Base-by-base conservation (phyloP, 768 basidiomycete genomes). In the Panellus pusillus region DNA sequence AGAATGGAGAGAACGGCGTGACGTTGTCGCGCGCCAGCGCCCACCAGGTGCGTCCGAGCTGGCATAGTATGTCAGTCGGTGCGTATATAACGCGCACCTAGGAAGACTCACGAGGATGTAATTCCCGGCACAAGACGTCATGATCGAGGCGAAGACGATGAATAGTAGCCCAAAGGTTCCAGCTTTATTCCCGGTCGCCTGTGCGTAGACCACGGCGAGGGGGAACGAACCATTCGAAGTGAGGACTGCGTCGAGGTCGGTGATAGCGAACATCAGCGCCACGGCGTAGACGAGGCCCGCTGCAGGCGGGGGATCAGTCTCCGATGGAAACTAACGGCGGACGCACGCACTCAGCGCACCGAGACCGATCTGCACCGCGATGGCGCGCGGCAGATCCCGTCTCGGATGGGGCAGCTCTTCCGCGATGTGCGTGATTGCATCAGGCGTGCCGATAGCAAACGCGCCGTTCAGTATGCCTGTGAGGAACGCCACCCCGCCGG, bases 391-490 rank as follows among this genome's bases (percentile, higher is more conserved):
- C 24, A 59, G 39, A 50, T 59, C 57, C 32, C n/a, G 45, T 44
- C 48, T 58, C 29, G 57, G 57, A 44, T 54, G 42, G 11, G 57
- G 57, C 13, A 59, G 53, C 48, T 59, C 58, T 44, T 59, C 58
- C 36, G 58, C 58, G 29, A 59, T 55, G 47, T 59, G 58, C n/a
- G 58, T 51, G 35, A 59, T 47, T 12, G 58, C 52, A 36, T 59
- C 58, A 7, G 58, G 58, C 13, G 58, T 59, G 36, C 58, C 58
- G 20, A 59, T 59, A 5, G 58, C 40, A 41, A 54, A 59, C 4
- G 58, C 53, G 36, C 58, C 58, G 50, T 59, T 59, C 28, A 59
- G 53, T 52, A 59, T 54, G 1, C 58, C 58, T 19, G 58, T 48
- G 6, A 59, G 53, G 37, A 59, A 59, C 37, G 53, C 58, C 31